Percentiles rank a stretch among this genome's conserved stretches.
Conservation (phyloP, 2,329 filamentous ascomycete genomes). For the Amauroascus verrucosus region DNA sequence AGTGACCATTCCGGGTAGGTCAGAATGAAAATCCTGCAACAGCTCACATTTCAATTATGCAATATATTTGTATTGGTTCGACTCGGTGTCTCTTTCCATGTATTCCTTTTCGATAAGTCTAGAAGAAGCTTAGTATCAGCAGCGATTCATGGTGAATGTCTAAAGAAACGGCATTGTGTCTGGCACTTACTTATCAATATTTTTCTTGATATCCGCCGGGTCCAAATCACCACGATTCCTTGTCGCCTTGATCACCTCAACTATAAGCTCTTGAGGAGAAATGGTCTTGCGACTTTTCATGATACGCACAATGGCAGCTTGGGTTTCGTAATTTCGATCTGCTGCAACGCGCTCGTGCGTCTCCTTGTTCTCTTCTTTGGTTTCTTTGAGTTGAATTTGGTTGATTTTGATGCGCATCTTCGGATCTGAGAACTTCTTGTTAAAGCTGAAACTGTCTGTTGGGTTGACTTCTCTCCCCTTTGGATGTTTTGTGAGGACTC, state of each 20-base stretch:
- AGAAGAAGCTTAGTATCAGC: constrained; percentile 23
- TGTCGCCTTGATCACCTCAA: constrained; percentile 85
- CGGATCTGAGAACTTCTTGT: constrained; percentile 62
- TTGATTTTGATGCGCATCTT: constrained; percentile 97
- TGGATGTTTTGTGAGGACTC: constrained; percentile 75
- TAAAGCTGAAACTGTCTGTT: constrained; percentile 78
- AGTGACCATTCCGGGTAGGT: not conserved
- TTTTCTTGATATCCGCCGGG: constrained; percentile 81
- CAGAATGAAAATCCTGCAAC: not conserved
- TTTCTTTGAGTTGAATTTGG: constrained; percentile 95
- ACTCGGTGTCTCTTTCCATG: constrained; percentile 64
- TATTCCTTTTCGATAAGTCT: constrained; percentile 91
- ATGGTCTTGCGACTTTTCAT: constrained; percentile 92
- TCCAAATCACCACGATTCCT: constrained; percentile 78
- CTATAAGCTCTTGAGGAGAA: constrained; percentile 73
- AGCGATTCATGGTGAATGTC: not conserved
- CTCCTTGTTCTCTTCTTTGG: constrained; percentile 84
- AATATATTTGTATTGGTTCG: constrained; percentile 56
- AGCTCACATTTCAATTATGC: constrained; percentile 39
- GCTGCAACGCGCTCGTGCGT: constrained; percentile 83
- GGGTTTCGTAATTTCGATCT: constrained; percentile 90
- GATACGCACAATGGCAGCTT: constrained; percentile 91
- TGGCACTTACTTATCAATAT: constrained; percentile 73
- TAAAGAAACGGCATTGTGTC: not conserved
- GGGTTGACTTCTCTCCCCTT: constrained; percentile 68